Evolutionary conservation across 208 protist species (phyloP), one percentile per base, ranked within the genome.

Genomic region (Herpetomonas tarakana): DNA sequence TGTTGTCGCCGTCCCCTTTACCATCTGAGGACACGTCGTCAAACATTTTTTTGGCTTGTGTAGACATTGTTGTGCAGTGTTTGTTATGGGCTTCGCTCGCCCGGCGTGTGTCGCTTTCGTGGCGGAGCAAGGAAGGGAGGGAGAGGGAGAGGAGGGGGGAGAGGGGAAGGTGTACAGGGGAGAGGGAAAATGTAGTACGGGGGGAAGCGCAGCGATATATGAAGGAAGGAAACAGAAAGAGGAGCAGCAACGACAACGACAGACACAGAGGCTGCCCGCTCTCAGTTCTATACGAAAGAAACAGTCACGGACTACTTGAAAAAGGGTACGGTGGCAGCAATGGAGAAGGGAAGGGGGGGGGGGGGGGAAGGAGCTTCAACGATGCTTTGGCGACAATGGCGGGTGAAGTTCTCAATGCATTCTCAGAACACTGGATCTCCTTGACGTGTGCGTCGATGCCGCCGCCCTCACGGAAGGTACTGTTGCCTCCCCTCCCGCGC

Each of bases 11-110:
- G n/a, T n/a, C n/a, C n/a, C n/a, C n/a, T n/a, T n/a, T n/a, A 4
- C 62, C 66, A 35, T 68, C 63, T 2, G 60, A 68, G 26, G 73
- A 79, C 28, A 72, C 35, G 62, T 76, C 69, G 50, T 76, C 77
- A 53, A 80, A 83, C 72, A 83, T 67, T 49, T 76, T 72, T 58
- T 79, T 83, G 30, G 26, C 56, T n/a, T 47, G 7, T 3, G 22
- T n/a, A 1, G 27, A 41, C 49, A 53, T 66, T 7, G 18, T 12
- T n/a, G n/a, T n/a, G n/a, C n/a, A n/a, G 47, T 52, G 7, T n/a
- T 46, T 46, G n/a, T 46, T 62, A 51, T 63, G 31, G 14, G 45
- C 12, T 30, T 59, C 22, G 14, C 14, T 9, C 22, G 12, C 35
- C 19, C 46, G 22, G 51, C 28, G 51, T 52, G 26, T 55, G 44